Evolutionary conservation across 257 asterid genomes (phyloP).

Genomic region (Craterostigma plantagineum): DNA sequence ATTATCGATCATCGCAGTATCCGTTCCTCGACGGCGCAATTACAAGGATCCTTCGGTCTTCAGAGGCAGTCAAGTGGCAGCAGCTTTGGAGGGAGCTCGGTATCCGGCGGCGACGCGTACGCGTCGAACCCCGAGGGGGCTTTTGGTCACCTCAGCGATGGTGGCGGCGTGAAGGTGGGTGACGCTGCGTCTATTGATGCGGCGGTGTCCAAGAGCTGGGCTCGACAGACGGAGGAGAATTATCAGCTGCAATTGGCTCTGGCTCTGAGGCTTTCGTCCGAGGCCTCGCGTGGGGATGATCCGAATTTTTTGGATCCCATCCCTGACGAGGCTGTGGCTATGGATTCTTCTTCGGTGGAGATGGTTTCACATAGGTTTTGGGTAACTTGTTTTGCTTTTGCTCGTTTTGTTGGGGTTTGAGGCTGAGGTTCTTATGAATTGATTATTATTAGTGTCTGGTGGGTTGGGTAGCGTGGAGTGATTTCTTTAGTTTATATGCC

Average conservation of each 20-base stretch:
- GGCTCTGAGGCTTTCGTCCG: slow-evolving; percentile 80
- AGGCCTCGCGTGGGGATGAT: slow-evolving; percentile 69
- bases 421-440: not conserved
- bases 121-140: slow-evolving; percentile 32
- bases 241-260: slow-evolving; percentile 83
- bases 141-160: slow-evolving; percentile 21
- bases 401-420: not conserved
- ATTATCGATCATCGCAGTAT: slow-evolving; percentile 30
- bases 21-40: slow-evolving; percentile 36
- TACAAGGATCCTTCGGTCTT: slow-evolving; percentile 36
- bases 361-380: slow-evolving; percentile 80
- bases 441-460: too few species aligned
- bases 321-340: slow-evolving; percentile 31
- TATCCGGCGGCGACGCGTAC: slow-evolving; percentile 66
- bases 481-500: too few species aligned
- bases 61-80: slow-evolving; percentile 92
- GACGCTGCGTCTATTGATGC: slow-evolving; percentile 25
- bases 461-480: too few species aligned
- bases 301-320: slow-evolving; percentile 69
- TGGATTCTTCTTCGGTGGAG: slow-evolving; percentile 30
- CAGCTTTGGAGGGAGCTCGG: slow-evolving; percentile 76
- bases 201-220: slow-evolving; percentile 78
- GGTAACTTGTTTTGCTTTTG: slow-evolving; percentile 22
- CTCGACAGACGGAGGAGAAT: slow-evolving; percentile 97
- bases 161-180: slow-evolving; percentile 23